Base-by-base conservation (phyloP, 768 basidiomycete species). In the Pleurotus djamor region DNA sequence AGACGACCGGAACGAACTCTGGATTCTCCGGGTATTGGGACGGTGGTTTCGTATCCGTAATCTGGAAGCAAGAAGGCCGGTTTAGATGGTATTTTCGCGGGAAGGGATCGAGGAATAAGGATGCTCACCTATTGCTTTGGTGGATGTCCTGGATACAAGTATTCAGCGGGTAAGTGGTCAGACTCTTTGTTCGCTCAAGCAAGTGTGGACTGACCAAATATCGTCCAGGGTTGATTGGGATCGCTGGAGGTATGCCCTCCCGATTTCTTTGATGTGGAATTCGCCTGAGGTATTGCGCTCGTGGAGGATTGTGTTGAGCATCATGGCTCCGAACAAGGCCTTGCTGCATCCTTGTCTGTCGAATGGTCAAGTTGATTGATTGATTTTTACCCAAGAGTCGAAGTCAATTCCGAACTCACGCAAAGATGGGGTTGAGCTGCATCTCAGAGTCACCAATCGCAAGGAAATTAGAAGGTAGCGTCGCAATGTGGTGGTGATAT, bases 401-500 rank as follows among this genome's bases (percentile, higher is more conserved):
- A 28, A n/a, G 9, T 43, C 35, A 10, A 35, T 45, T 4, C 3
- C 1, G 10, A 9, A 58, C 57, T 56, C 51, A 66, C 67, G 61
- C 67, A 50, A 62, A 57, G 5, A 63, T 48, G 0, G 67, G 67
- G 57, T 69, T 68, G 1, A 67, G 34, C 16, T 59, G 60, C 41
- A 69, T 45, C 37, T 54, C 59, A 4, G 67, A 57, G 35, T 69
- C 67, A 3, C 68, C 68, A 1, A 68, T 0, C 12, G 67, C 67
- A 10, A 68, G 33, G 34, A 65, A 69, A 50, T 68, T 68, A 0
- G 57, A 57, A 1, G 71, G 71, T 1, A 71, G 36, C 1, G 48
- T 43, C 1, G 43, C 54, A 0, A 41, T 38, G 28, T 59, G 4
- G 32, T 63, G 55, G 59, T 71, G 65, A 43, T 65, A 61, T 16